These are phyloP conservation scores for Raddia distichophylla DNA, from an alignment of 176 grass and related monocot species.

Conservation along the genomic window DNA sequence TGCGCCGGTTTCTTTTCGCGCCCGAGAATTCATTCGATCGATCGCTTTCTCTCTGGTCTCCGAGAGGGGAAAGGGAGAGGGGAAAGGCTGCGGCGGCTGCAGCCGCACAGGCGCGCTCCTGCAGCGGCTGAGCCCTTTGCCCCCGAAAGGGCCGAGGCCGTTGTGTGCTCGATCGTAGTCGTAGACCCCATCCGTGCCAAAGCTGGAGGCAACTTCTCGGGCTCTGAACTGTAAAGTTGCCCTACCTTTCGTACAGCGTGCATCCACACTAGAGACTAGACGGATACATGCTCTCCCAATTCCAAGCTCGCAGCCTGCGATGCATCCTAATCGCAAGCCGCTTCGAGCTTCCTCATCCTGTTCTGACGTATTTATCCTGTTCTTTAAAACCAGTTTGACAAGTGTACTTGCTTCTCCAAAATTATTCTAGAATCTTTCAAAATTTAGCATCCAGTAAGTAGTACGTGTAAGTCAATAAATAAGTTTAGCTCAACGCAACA, in stretches of 20 bases:
- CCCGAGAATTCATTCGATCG: neutral
- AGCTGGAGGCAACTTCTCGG: slow-evolving; percentile 47
- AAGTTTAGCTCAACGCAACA: too few species aligned
- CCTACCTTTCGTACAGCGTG: slow-evolving; percentile 27
- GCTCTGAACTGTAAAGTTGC: slow-evolving; percentile 47
- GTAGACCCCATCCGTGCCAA: slow-evolving; percentile 42
- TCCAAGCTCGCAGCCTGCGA: neutral
- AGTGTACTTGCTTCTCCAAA: too few species aligned
- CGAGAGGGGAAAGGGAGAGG: neutral
- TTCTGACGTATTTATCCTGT: too few species aligned
- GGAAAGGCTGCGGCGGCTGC: slow-evolving; percentile 50
- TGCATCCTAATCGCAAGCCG: neutral
- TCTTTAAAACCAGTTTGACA: too few species aligned
- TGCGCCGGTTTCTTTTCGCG: neutral
- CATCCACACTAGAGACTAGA: neutral
- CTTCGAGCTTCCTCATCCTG: neutral
- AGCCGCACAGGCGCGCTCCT: slow-evolving; percentile 28
- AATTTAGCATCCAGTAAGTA: too few species aligned
- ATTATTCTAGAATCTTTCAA: too few species aligned
- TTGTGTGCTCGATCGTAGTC: slow-evolving; percentile 17
- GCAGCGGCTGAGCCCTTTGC: slow-evolving; percentile 11
- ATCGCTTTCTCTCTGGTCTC: neutral
- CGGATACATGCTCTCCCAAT: neutral
- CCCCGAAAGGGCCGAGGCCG: slow-evolving; percentile 37
- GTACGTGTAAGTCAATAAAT: too few species aligned